A percentile compares a stretch with the other conserved stretches of the same genome.
Conservation (phyloP, 2,329 filamentous ascomycete genomes). For the Stagonosporopsis vannaccii region DNA sequence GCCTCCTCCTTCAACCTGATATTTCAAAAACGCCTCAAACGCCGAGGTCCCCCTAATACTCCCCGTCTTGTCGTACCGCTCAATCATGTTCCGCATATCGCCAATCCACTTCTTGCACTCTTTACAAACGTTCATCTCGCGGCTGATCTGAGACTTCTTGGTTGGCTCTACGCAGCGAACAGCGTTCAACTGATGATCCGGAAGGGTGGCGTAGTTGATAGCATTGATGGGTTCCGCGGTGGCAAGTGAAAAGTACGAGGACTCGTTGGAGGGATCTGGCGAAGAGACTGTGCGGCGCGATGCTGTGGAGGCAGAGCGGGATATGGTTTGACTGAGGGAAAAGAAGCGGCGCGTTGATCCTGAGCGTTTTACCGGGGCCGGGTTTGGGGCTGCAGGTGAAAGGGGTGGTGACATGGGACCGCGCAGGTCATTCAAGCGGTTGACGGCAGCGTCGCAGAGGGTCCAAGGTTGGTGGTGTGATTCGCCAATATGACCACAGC, state of each 20-base stretch:
- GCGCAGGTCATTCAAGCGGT: slow-evolving; percentile 32
- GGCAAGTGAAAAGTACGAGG: slow-evolving; percentile 13
- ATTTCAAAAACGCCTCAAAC: slow-evolving; percentile 41
- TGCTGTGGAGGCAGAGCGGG: slow-evolving; percentile 30
- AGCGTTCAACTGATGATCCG: slow-evolving; percentile 36
- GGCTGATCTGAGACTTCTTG: slow-evolving; percentile 33
- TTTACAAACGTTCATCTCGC: slow-evolving; percentile 40
- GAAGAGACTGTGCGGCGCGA: slow-evolving; percentile 31
- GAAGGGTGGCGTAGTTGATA: slow-evolving; percentile 32
- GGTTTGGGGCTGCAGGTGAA: slow-evolving; percentile 21
- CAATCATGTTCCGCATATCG: slow-evolving; percentile 43
- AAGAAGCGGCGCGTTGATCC: slow-evolving; percentile 36
- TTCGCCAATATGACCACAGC: slow-evolving; percentile 45
- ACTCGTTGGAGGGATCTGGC: slow-evolving; percentile 20
- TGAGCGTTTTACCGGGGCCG: slow-evolving; percentile 28
- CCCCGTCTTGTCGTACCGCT: slow-evolving; percentile 39
- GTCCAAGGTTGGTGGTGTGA: slow-evolving; percentile 37
- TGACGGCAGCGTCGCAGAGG: slow-evolving; percentile 35
- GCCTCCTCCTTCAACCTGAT: slow-evolving; percentile 28
- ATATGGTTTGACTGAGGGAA: slow-evolving; percentile 34
- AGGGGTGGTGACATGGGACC: slow-evolving; percentile 40
- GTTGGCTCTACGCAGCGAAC: slow-evolving; percentile 28
- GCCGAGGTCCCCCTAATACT: slow-evolving; percentile 40
- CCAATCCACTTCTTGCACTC: slow-evolving; percentile 36
- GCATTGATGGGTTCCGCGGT: background rate